Conservation (phyloP, 345 rosid genomes). For the Hibiscus syriacus region DNA sequence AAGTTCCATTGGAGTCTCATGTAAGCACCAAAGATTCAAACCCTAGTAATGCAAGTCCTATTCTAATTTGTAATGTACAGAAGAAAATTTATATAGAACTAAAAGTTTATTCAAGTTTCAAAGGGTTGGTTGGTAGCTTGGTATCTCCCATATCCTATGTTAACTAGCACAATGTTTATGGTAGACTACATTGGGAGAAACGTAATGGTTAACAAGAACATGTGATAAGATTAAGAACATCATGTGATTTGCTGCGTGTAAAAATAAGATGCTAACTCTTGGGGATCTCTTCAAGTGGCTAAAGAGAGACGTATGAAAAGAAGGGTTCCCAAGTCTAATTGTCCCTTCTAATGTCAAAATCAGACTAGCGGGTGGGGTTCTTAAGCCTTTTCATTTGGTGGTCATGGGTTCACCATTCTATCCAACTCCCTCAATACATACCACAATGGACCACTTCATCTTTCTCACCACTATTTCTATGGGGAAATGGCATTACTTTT, state of each 20-base stretch:
- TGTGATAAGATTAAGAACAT: neutral
- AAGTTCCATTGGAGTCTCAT: too few relatives aligned
- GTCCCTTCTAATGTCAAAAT: neutral
- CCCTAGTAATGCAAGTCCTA: too few relatives aligned
- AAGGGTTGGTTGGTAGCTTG: too few relatives aligned
- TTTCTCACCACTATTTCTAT: neutral
- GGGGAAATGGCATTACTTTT: constrained; percentile 10
- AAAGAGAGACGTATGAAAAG: neutral
- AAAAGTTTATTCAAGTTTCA: neutral
- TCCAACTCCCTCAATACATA: neutral
- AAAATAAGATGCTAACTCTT: neutral
- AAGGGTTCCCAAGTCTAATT: neutral
- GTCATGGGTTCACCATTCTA: constrained; percentile 5
- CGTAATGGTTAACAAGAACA: neutral
- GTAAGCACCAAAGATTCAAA: too few relatives aligned
- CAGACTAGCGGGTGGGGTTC: constrained; percentile 12
- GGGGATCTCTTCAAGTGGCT: neutral
- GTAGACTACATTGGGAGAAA: neutral
- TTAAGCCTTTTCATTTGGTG: constrained; percentile 3
- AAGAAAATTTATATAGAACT: too few relatives aligned
- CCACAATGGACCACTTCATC: constrained; percentile 22
- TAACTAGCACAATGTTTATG: neutral
- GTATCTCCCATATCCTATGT: too few relatives aligned
- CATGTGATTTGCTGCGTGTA: constrained; percentile 3
- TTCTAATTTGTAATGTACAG: too few relatives aligned